Base-by-base conservation (phyloP, 2,329 filamentous ascomycete genomes). In the Colletotrichum magnum region DNA sequence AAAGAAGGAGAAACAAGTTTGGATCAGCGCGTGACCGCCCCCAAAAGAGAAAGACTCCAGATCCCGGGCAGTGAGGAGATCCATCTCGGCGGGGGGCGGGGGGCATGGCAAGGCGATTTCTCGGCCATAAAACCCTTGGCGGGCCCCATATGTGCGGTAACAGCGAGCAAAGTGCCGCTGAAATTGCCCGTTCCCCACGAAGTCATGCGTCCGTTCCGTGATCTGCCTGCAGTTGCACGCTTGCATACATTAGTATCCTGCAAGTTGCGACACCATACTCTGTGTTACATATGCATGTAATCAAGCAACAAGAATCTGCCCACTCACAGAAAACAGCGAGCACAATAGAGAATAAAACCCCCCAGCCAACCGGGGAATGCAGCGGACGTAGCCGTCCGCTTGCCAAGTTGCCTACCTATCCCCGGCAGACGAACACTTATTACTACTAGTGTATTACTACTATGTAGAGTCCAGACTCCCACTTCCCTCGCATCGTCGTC, bases 91-190 rank as follows among this genome's bases (percentile, higher is more conserved):
- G 62, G 54, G 66, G 54, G 66, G 56, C 56, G 36, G 36, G 21
- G 18, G 53, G 13, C 41, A 43, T 69, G 53, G 13, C 41, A 43
- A 66, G 66, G 66, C 56, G 54, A 51, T 48, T 50, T 69, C 51
- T 66, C 61, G 66, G 66, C 62, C 54, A 45, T 60, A 59, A 48
- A 69, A 58, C 61, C 66, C 48, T 65, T 47, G n/a, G n/a, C 45
- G 16, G 66, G 53, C 28, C 32, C 36, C 41, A 36, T 36, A 51
- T 48, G 56, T 24, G 16, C n/a, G 56, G 43, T 69, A 66, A 66
- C 61, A 69, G 62, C 66, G 66, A 69, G 56, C 66, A 69, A 69
- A 66, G 62, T 41, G 21, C 62, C 66, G 66, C 43, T 7, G 56
- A 66, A 61, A 69, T 66, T 66, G 52, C 62, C 43, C 48, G 51